Evolutionary conservation across 306 rosid species (phyloP), one percentile per base, ranked within the genome.

Genomic region (Biancaea sappan): DNA sequence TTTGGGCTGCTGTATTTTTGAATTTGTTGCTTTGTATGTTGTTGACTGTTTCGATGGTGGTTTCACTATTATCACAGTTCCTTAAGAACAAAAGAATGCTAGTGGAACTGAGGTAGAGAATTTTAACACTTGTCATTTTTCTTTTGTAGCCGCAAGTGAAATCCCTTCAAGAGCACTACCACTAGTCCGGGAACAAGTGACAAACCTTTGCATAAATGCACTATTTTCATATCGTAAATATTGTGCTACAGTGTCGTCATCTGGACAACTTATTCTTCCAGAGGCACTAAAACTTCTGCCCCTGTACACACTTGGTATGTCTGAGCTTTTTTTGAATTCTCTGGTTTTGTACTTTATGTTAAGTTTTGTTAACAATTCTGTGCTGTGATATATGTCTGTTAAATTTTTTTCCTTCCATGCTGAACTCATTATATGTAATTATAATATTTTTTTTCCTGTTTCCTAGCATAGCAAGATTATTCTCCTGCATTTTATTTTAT

Each of bases 251-350:
- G 97, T 92, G 19, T 87, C 99, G 48, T 94, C 96, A 10, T 94
- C 99, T 59, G 99, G 97, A 62, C 99, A 94, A 81, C 99, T 92
- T 71, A 94, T 94, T 76, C 97, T 94, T 76, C 99, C 99, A 0
- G 97, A 94, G 91, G 99, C 99, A 79, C 94, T 94, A 31, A 94
- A 94, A 88, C 96, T 94, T 74, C 88, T 94, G 81, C 99, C 99
- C 57, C 83, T 94, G 28, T 94, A 94, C 80, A 92, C 95, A 35
- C 92, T 92, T 26, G 99, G 97, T 94, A 88, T 47, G 82, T 75
- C 35, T 34, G 73, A 64, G 79, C 79, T 60, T 29, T 40, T 41
- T 52, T 52, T 28, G 59, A 46, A 64, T 69, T 35, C 13, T 32
- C 5, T 40, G 9, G 10, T 18, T 9, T 13, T 19, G 13, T 52